Conservation (phyloP, 2,329 filamentous ascomycete genomes). For the Cladosporium sp. region DNA sequence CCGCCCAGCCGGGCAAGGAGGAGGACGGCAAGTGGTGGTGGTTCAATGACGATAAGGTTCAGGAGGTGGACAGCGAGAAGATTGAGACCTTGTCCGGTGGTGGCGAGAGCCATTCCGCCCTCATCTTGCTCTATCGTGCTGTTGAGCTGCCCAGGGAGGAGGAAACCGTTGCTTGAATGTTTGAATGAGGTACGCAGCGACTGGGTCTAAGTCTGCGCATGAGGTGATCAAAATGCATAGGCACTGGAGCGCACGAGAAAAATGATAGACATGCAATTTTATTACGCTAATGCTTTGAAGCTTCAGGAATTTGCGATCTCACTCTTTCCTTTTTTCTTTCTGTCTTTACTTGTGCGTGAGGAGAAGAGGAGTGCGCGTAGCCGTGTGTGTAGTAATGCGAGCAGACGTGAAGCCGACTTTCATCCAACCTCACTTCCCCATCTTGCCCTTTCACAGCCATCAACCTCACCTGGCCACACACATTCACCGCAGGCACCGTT, state of each 20-base stretch:
- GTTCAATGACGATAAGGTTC: conserved; percentile 99
- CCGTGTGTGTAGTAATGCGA: too few relatives aligned
- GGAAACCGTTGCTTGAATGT: conserved; percentile 1
- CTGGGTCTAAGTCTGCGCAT: too few relatives aligned
- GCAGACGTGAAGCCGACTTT: background rate
- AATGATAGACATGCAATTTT: conserved; percentile 12
- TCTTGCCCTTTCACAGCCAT: background rate
- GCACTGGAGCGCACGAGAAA: conserved; percentile 1
- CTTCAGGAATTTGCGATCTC: background rate
- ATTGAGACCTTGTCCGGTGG: conserved; percentile 87
- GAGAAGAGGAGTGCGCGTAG: too few relatives aligned
- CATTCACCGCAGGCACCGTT: background rate
- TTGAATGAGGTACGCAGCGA: background rate
- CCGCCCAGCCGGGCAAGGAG: conserved; percentile 73
- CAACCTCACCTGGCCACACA: background rate
- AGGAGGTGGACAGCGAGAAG: conserved; percentile 86
- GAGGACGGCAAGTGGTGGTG: conserved; percentile 99
- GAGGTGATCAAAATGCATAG: background rate
- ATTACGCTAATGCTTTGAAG: conserved; percentile 1
- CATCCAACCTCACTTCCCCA: background rate
- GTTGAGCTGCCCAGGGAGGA: conserved; percentile 56
- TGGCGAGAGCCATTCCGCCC: conserved; percentile 73
- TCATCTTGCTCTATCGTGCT: conserved; percentile 75
- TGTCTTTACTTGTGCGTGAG: too few relatives aligned
- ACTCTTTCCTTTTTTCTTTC: too few relatives aligned